Evolutionary conservation across 768 basidiomycete species (phyloP).

Genomic region (Psilocybe subaeruginosa): DNA sequence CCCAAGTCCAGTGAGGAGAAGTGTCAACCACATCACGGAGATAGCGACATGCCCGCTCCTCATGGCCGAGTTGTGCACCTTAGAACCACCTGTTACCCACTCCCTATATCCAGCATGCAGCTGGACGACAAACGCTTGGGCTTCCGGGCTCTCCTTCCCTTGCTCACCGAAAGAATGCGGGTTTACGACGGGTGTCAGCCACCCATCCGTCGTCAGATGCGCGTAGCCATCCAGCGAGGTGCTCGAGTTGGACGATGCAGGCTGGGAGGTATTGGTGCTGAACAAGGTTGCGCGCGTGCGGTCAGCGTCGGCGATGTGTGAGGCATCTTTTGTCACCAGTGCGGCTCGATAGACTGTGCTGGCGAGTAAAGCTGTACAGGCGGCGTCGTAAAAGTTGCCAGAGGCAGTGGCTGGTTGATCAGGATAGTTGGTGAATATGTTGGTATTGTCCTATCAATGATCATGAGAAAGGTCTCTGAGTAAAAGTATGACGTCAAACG

Average conservation of each 20-base stretch:
- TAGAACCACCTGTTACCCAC: slow-evolving; percentile 48
- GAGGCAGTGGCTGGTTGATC: slow-evolving; percentile 41
- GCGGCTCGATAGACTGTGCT: slow-evolving; percentile 77
- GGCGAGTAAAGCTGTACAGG: slow-evolving; percentile 77
- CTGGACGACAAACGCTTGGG: slow-evolving; percentile 77
- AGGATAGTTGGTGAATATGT: slow-evolving; percentile 75
- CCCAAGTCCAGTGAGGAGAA: background rate
- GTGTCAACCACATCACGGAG: background rate
- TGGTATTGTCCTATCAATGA: slow-evolving; percentile 42
- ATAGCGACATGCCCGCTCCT: background rate
- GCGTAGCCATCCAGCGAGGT: slow-evolving; percentile 16
- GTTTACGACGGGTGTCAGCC: slow-evolving; percentile 77
- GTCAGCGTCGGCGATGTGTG: slow-evolving; percentile 61
- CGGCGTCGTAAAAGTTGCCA: slow-evolving; percentile 69
- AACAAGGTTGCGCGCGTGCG: slow-evolving; percentile 46
- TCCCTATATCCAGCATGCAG: slow-evolving; percentile 78
- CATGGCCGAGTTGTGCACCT: background rate
- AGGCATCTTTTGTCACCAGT: slow-evolving; percentile 50
- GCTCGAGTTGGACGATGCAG: slow-evolving; percentile 16
- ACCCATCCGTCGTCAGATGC: slow-evolving; percentile 45
- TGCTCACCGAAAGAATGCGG: slow-evolving; percentile 54
- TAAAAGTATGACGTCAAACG: background rate
- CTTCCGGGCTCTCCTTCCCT: slow-evolving; percentile 70
- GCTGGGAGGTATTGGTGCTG: slow-evolving; percentile 21
- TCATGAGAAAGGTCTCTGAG: background rate